Base-by-base conservation (phyloP, 441 rosid genomes). In the Adansonia madagascariensis region DNA sequence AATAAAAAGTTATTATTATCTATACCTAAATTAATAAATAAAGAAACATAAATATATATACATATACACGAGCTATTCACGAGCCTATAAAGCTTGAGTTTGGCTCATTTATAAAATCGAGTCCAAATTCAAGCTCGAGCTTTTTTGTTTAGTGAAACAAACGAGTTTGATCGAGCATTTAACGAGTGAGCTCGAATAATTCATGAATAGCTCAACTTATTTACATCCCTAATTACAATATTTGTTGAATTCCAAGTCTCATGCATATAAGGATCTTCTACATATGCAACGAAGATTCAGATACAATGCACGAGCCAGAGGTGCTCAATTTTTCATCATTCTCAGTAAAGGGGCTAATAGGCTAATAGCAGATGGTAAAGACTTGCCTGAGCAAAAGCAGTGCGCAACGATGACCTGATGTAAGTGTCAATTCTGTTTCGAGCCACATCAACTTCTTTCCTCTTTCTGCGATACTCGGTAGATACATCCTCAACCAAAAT, bases 361-460 rank as follows among this genome's bases (percentile, higher is more conserved):
- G 53, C 66, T 3, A 41, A 10, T 55, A 10, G 35, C 57, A 81
- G 75, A 60, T 22, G 17, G 39, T 68, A 81, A 79, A 71, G 43
- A 89, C 94, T 92, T 94, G 86, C 99, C 98, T 96, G 99, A 77
- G 99, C 99, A 88, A 96, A 96, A 76, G 93, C 94, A 22, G 99
- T 94, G 76, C 97, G 95, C 65, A 96, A 81, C 11, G 99, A 96
- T 41, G 99, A 96, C 83, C 99, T 91, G 83, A 96, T 94, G 86
- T 96, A 96, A 53, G 98, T 96, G 73, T 96, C 99, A 68, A 92
- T 85, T 83, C 97, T 91, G 59, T 83, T 86, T 43, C 93, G 92
- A 75, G 92, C 92, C 63, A 92, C 94, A 86, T 96, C 98, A 78
- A 89, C 93, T 71, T 91, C 94, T 86, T 84, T 94, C 86, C 97